Base-by-base conservation (phyloP, 2,329 filamentous ascomycete genomes). In the Colletotrichum karsti region DNA sequence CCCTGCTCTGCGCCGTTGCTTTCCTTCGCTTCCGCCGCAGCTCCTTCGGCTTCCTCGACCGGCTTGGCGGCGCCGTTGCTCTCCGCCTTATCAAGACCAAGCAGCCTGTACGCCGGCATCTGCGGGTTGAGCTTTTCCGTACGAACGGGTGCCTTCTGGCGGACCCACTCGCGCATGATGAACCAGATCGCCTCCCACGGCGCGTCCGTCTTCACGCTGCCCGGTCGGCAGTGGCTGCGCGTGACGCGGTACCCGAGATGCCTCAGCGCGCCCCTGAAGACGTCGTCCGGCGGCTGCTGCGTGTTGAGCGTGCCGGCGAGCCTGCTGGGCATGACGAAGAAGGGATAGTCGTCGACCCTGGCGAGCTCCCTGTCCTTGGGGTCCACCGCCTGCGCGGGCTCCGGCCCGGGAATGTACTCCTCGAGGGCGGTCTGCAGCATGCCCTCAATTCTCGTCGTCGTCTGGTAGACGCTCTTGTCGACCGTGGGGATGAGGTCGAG, bases 171-270 rank as follows among this genome's bases (percentile, higher is more conserved):
- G 26, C 93, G 88, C 89, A 98, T 96, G 28, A 98, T 84, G 77
- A 97, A 92, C 95, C 96, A 98, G 53, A 99, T 88, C 0, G 93
- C 90, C 5, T 85, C 85, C 94, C 94, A 99, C 0, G 95, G 93
- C 13, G 96, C 96, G 79, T 98, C 90, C 0, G 96, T 98, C 82
- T 97, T 97, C 79, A 98, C 90, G 74, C 93, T 96, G 26, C 95
- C 95, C 0, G 93, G 88, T 72, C 94, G 94, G 73, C 94, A 94
- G 79, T 99, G 96, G 73, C 93, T 97, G 74, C 95, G 90, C 1
- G 93, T 93, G 4, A 92, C 92, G 50, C 88, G 87, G 77, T 97
- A 98, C 7, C 95, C 96, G 1, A 97, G 85, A 67, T 92, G 88
- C 22, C 90, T 86, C 30, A 99, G 82, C 3, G 96, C 96, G 22